A percentile compares a stretch with the other conserved stretches of the same genome.
These are phyloP conservation scores for Oidium heveae DNA, from an alignment of 2,329 filamentous ascomycete genomes.

Conservation along the genomic window DNA sequence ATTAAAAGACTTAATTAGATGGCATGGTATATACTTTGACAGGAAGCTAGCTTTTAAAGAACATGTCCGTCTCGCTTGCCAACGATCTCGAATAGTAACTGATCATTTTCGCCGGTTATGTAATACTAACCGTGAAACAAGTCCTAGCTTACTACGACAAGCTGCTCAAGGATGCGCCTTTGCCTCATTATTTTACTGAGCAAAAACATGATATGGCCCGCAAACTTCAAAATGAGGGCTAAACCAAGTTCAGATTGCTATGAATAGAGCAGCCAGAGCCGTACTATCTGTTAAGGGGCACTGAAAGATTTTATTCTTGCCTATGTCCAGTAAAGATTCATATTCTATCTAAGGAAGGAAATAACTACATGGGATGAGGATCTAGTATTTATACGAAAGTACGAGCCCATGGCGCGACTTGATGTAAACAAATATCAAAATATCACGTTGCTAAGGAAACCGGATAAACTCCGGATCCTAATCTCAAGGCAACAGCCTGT, in stretches of 20 bases:
- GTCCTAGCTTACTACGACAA: constrained; percentile 2
- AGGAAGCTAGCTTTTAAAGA: neutral
- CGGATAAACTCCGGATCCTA: no score
- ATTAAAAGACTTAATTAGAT: neutral
- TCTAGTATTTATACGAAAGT: no score
- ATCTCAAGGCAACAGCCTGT: no score
- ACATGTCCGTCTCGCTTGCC: neutral
- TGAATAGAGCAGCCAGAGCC: neutral
- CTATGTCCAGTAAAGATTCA: no score
- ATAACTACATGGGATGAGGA: no score
- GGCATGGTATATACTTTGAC: neutral
- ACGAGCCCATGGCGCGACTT: no score
- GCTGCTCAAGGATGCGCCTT: neutral
- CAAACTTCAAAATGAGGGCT: neutral
- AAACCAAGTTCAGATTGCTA: no score
- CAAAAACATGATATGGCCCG: neutral
- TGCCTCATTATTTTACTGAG: neutral
- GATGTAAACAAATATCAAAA: no score
- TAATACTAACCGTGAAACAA: constrained; percentile 2
- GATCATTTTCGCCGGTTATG: neutral
- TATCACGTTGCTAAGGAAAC: no score
- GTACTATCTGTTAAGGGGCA: no score
- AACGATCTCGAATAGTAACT: neutral
- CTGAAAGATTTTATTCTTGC: no score
- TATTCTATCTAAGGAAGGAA: no score